Conservation (phyloP, 305 asterid species). For the Fraxinus platypoda region DNA sequence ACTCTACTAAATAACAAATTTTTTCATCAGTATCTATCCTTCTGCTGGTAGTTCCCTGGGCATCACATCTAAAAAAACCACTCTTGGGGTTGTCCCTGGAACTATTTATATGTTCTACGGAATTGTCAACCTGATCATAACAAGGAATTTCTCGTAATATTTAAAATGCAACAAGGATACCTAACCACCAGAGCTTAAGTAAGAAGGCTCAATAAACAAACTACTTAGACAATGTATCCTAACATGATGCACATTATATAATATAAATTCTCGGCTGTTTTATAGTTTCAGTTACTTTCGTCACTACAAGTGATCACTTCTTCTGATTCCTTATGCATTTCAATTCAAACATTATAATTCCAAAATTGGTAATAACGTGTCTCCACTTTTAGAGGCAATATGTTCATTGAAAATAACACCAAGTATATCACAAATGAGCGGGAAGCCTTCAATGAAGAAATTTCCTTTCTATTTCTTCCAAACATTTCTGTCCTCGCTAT, state of each 20-base stretch:
- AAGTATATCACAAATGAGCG: not conserved
- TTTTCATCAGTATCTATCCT: constrained; percentile 32
- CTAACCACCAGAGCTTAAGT: constrained; percentile 15
- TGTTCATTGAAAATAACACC: not conserved
- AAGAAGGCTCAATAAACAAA: not conserved
- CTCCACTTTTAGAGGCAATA: not conserved
- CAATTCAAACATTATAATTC: not conserved
- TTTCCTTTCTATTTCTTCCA: not conserved
- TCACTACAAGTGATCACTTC: not conserved
- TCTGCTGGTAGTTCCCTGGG: constrained; percentile 16
- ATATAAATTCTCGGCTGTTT: not conserved
- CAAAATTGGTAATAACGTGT: not conserved
- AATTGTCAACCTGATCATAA: constrained; percentile 42
- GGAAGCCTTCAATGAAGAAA: not conserved
- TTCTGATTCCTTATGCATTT: not conserved
- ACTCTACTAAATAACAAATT: constrained; percentile 31
- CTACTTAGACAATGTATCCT: not conserved
- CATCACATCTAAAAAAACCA: constrained; percentile 33
- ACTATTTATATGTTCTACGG: constrained; percentile 16
- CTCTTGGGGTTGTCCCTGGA: constrained; percentile 25
- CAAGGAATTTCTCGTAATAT: not conserved
- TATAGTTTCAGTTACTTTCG: not conserved
- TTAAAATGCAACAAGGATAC: not conserved
- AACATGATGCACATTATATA: not conserved
- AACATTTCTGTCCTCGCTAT: not conserved